phyloP scores from a whole-genome alignment of 129 eudicot genomes.

The Glebionis coronaria region DNA sequence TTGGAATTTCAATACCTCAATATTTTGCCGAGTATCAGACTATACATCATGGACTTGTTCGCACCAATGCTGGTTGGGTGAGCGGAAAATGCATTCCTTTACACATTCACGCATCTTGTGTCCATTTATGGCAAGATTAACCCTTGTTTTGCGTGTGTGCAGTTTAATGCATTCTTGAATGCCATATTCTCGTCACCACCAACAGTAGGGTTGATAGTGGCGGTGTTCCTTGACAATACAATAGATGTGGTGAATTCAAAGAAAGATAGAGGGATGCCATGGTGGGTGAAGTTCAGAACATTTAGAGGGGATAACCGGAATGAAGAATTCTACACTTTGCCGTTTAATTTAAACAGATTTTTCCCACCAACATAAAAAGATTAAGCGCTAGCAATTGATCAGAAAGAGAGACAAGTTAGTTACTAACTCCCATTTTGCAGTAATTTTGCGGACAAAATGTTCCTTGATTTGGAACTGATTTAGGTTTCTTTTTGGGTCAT shows the following conservation, averaged over 20 bases:
- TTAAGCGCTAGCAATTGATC: conserved; percentile 6
- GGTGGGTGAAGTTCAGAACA: conserved; percentile 93
- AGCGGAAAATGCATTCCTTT: conserved; percentile 13
- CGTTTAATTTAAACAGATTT: conserved; percentile 77
- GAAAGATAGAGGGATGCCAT: conserved; percentile 91
- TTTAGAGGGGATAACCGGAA: conserved; percentile 84
- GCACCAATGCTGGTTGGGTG: conserved; percentile 96
- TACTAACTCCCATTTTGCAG: conserved; percentile 33
- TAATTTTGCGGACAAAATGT: conserved; percentile 24
- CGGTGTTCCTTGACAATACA: conserved; percentile 88
- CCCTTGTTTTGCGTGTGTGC: conserved; percentile 23
- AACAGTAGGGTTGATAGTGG: conserved; percentile 62
- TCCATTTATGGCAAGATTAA: conserved; percentile 8
- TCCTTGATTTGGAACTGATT: conserved; percentile 27
- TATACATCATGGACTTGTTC: conserved; percentile 74
- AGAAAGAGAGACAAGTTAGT: conserved; percentile 8
- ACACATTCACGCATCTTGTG: neutral
- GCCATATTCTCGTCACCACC: conserved; percentile 75
- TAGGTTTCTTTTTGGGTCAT: conserved; percentile 33
- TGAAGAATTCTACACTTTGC: conserved; percentile 84
- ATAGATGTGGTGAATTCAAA: conserved; percentile 81
- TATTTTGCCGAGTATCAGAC: conserved; percentile 61
- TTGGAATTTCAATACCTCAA: conserved; percentile 93
- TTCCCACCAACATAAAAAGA: conserved; percentile 69
- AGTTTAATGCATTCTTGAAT: conserved; percentile 84